Evolutionary conservation across 139 green algal species (phyloP).

Genomic region (Limnomonas spitsbergensis): DNA sequence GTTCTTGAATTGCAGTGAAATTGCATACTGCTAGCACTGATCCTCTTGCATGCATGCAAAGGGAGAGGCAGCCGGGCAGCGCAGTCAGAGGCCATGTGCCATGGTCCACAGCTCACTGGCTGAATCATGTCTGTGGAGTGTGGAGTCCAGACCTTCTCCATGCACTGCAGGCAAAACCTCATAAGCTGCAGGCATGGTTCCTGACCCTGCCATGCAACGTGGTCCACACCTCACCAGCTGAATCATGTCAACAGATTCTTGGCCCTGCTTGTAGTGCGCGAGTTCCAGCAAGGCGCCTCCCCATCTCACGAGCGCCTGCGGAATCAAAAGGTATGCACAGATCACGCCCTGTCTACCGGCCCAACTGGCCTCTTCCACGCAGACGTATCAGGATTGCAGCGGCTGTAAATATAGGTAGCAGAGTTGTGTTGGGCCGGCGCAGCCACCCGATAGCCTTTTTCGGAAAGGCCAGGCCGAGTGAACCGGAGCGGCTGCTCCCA

Average conservation of each 20-base stretch:
- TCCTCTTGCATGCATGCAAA: too few species aligned
- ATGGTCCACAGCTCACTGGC: not conserved
- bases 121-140: not conserved
- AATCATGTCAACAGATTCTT: constrained; percentile 84
- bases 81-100: not conserved
- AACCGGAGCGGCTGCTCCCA: too few species aligned
- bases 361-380: not conserved
- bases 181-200: not conserved
- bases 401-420: too few species aligned
- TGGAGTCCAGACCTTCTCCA: not conserved
- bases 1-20: not conserved
- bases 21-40: too few species aligned
- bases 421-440: too few species aligned
- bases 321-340: not conserved
- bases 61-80: too few species aligned
- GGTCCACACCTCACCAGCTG: constrained; percentile 56
- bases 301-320: constrained; percentile 89
- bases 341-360: not conserved
- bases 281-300: constrained; percentile 94
- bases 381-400: too few species aligned
- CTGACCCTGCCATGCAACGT: not conserved
- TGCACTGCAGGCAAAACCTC: not conserved
- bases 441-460: too few species aligned
- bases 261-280: constrained; percentile 88
- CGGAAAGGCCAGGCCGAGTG: too few species aligned